These are phyloP conservation scores for Lepidium didymum DNA, from an alignment of 345 rosid species.

Conservation along the genomic window DNA sequence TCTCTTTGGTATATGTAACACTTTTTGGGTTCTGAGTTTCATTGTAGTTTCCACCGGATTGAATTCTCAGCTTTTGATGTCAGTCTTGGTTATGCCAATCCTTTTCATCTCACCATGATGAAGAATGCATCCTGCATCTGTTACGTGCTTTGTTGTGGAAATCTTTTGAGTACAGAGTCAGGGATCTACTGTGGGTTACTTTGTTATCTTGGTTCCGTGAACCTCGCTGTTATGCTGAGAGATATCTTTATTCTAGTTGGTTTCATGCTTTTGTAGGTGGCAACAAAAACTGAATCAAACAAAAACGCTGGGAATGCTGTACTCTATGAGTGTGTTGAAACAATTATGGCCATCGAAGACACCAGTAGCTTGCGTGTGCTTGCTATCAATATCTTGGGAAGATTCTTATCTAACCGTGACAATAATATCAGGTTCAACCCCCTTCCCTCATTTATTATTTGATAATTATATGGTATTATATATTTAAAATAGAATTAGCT, in stretches of 20 bases:
- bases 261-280: slow-evolving; percentile 56
- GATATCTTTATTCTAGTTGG: slow-evolving; percentile 12
- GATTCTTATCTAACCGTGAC: slow-evolving; percentile 96
- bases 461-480: not conserved
- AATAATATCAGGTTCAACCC: slow-evolving; percentile 85
- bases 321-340: slow-evolving; percentile 93
- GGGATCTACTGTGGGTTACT: slow-evolving; percentile 2
- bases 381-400: slow-evolving; percentile 96
- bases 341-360: slow-evolving; percentile 97
- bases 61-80: slow-evolving; percentile 4
- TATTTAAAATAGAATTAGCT: not conserved
- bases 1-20: slow-evolving; percentile 1
- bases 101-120: not conserved
- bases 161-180: not conserved
- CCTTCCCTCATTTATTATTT: not conserved
- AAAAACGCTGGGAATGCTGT: slow-evolving; percentile 99
- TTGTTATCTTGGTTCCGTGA: slow-evolving; percentile 4
- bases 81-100: not conserved
- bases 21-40: not conserved
- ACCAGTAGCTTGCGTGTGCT: slow-evolving; percentile 95
- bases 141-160: slow-evolving; percentile 6
- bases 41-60: not conserved
- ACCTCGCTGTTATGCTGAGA: not conserved
- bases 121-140: not conserved
- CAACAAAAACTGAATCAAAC: slow-evolving; percentile 96